phyloP scores from a whole-genome alignment of 257 asterid genomes.

The Coffea canephora region DNA sequence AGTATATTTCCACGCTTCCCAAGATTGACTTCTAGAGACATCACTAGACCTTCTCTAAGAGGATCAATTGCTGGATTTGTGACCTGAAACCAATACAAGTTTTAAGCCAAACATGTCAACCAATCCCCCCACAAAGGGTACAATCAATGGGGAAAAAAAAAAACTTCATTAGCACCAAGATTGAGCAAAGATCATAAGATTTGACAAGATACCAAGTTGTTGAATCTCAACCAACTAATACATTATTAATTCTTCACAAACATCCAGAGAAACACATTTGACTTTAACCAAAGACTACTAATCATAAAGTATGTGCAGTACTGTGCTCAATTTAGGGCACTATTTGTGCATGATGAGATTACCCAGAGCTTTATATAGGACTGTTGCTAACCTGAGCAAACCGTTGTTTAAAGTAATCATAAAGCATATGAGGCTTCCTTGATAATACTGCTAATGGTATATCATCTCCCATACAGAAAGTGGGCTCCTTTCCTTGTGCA shows the following conservation, averaged over 20 bases:
- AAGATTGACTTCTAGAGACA: constrained; percentile 98
- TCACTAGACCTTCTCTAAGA: constrained; percentile 95
- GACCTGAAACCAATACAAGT: constrained; percentile 50
- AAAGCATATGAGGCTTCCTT: constrained; percentile 81
- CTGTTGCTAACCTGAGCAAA: constrained; percentile 80
- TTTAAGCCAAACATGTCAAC: constrained; percentile 20
- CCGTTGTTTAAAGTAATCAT: constrained; percentile 95
- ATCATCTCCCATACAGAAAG: constrained; percentile 99
- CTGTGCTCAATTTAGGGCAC: not conserved
- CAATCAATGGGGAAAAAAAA: not conserved
- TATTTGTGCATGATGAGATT: not conserved
- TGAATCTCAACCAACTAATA: not conserved
- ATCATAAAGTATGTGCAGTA: not conserved
- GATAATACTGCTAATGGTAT: constrained; percentile 94
- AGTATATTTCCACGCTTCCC: constrained; percentile 93
- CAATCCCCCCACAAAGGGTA: not conserved
- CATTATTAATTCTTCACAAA: not conserved
- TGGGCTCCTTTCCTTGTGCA: constrained; percentile 98
- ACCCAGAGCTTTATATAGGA: constrained; percentile 11
- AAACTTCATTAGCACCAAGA: not conserved
- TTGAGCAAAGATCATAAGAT: not conserved
- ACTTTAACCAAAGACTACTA: not conserved
- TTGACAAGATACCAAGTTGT: not conserved
- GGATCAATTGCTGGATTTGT: constrained; percentile 99
- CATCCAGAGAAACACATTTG: not conserved